Evolutionary conservation across 2,329 filamentous ascomycete species (phyloP).

Genomic region (Boeremia exigua): DNA sequence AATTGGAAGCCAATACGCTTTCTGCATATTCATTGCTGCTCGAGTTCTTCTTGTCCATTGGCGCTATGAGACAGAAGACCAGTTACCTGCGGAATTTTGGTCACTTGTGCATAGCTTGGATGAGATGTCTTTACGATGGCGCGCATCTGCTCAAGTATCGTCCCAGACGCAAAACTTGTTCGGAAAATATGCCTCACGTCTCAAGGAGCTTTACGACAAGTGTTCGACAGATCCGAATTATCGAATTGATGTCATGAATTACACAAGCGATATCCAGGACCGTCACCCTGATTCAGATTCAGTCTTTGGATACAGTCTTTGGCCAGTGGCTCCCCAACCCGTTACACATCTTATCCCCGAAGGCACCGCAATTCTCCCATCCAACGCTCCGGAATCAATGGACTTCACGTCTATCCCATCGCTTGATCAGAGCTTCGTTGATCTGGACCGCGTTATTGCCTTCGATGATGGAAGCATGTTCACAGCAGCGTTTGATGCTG

Average conservation of each 20-base stretch:
- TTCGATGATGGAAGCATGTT: conserved; percentile 35
- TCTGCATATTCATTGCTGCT: conserved; percentile 31
- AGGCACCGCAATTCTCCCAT: not conserved
- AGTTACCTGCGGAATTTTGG: conserved; percentile 23
- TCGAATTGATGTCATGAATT: conserved; percentile 20
- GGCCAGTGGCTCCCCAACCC: not conserved
- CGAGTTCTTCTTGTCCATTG: conserved; percentile 25
- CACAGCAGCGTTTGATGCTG: conserved; percentile 17
- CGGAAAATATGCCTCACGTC: conserved; percentile 14
- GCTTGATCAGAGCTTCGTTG: conserved; percentile 24
- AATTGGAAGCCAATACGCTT: conserved; percentile 23
- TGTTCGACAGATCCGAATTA: conserved; percentile 11
- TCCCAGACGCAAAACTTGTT: conserved; percentile 7
- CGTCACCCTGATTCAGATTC: not conserved
- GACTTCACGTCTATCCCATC: conserved; percentile 21
- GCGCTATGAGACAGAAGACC: conserved; percentile 16
- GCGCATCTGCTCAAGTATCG: not conserved
- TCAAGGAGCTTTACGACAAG: conserved; percentile 19
- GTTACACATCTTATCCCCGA: not conserved
- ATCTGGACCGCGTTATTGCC: conserved; percentile 29
- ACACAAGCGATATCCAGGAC: conserved; percentile 18
- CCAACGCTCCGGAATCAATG: not conserved
- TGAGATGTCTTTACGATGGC: conserved; percentile 25
- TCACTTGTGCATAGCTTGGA: conserved; percentile 26
- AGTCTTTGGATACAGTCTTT: not conserved